phyloP scores from a whole-genome alignment of 2,329 filamentous ascomycete species.

The Calonectria fujianensis region DNA sequence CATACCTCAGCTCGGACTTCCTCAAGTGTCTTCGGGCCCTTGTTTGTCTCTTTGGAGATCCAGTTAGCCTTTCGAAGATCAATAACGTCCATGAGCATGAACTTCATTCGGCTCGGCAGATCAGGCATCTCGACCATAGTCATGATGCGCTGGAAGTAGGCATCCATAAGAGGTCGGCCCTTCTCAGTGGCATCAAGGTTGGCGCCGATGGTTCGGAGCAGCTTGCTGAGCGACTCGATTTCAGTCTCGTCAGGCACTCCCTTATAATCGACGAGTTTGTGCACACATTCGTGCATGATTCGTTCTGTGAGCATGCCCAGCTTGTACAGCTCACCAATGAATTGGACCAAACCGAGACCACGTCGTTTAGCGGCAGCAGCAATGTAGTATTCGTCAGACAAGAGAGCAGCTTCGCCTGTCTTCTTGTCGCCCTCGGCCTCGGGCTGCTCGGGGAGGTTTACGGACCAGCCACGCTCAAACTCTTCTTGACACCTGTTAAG shows the following conservation, averaged over 20 bases:
- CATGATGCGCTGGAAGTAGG: conserved; percentile 93
- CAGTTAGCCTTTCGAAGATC: conserved; percentile 88
- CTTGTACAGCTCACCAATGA: conserved; percentile 99
- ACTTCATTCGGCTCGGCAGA: conserved; percentile 90
- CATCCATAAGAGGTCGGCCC: conserved; percentile 90
- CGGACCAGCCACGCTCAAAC: conserved; percentile 98
- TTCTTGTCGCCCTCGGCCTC: conserved; percentile 78
- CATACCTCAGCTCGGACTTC: conserved; percentile 89
- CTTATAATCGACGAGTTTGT: conserved; percentile 96
- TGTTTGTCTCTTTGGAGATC: conserved; percentile 91
- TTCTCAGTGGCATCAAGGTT: conserved; percentile 90
- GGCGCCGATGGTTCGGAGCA: conserved; percentile 92
- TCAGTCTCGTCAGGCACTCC: conserved; percentile 95
- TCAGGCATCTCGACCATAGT: conserved; percentile 86
- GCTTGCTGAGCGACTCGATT: conserved; percentile 94
- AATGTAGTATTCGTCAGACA: conserved; percentile 97
- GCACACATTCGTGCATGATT: conserved; percentile 99
- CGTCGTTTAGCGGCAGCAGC: conserved; percentile 96
- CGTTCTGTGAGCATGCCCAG: conserved; percentile 98
- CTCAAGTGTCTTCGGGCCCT: conserved; percentile 97
- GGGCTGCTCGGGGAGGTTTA: conserved; percentile 85
- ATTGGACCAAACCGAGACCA: conserved; percentile 97
- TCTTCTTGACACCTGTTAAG: conserved; percentile 99
- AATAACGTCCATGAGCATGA: conserved; percentile 97
- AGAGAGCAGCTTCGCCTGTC: conserved; percentile 83